phyloP scores from a whole-genome alignment of 768 basidiomycete genomes.

The Pleurotus platypus region DNA sequence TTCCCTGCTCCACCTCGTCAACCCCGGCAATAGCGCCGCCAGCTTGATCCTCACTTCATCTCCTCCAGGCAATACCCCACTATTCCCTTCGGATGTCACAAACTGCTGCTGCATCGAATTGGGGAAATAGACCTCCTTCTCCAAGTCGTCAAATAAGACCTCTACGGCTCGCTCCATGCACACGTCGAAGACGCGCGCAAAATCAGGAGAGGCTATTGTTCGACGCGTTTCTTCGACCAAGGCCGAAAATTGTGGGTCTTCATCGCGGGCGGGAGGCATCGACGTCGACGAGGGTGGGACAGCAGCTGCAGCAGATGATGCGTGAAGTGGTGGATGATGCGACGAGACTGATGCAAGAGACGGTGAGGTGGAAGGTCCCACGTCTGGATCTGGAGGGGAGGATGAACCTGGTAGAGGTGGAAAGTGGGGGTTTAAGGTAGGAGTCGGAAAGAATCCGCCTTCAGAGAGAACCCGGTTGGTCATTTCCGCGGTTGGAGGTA shows the following conservation, averaged over 20 bases:
- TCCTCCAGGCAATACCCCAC: slow-evolving; percentile 17
- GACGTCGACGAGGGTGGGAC: slow-evolving; percentile 22
- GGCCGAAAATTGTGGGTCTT: slow-evolving; percentile 49
- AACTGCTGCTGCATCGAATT: slow-evolving; percentile 14
- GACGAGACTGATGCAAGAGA: background rate
- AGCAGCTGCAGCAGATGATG: slow-evolving; percentile 18
- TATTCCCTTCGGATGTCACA: slow-evolving; percentile 10
- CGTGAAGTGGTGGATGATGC: background rate
- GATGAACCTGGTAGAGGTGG: background rate
- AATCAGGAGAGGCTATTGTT: slow-evolving; percentile 66
- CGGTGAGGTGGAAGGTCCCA: background rate
- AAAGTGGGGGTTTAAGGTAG: background rate
- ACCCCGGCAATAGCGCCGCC: slow-evolving; percentile 75
- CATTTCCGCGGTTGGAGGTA: slow-evolving; percentile 71
- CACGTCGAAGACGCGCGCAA: slow-evolving; percentile 65
- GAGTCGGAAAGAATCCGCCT: slow-evolving; percentile 41
- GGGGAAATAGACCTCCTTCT: slow-evolving; percentile 56
- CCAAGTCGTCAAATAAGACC: slow-evolving; percentile 60
- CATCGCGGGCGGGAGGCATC: slow-evolving; percentile 10
- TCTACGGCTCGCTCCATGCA: slow-evolving; percentile 69
- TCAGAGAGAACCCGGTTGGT: slow-evolving; percentile 66
- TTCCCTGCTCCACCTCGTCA: slow-evolving; percentile 74
- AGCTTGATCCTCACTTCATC: slow-evolving; percentile 57
- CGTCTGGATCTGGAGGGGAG: background rate
- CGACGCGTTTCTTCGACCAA: slow-evolving; percentile 69